Evolutionary conservation across 495 filamentous ascomycete genomes (phyloP).

Genomic region (Penicillium ucsense): DNA sequence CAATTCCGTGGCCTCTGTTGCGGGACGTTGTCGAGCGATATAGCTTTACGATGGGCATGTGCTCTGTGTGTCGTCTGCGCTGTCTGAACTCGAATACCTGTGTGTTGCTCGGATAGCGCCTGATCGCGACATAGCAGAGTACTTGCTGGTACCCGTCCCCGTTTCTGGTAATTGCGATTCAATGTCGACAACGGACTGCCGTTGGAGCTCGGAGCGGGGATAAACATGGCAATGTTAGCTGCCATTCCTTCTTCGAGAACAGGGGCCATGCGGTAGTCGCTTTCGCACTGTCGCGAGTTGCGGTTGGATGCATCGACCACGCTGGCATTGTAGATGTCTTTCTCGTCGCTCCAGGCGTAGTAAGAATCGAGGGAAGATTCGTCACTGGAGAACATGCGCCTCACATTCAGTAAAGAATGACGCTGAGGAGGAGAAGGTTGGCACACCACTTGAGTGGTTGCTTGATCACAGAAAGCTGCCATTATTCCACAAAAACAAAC

Average conservation of each 20-base stretch:
- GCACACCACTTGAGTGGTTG: background rate
- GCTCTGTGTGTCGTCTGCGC: conserved; percentile 1
- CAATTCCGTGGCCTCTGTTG: conserved; percentile 9
- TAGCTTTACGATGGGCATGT: conserved; percentile 8
- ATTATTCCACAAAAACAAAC: background rate
- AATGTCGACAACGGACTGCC: background rate
- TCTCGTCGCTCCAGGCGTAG: conserved; percentile 28
- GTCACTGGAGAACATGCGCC: background rate
- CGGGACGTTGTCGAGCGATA: conserved; percentile 14
- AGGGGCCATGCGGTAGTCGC: conserved; percentile 5
- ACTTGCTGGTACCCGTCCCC: conserved; percentile 1
- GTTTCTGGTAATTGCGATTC: background rate
- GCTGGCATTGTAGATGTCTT: conserved; percentile 35
- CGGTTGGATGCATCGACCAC: conserved; percentile 16
- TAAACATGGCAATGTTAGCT: conserved; percentile 26
- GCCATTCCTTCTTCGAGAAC: conserved; percentile 19
- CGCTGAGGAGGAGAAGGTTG: background rate
- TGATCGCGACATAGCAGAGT: conserved; percentile 7
- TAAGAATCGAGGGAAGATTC: conserved; percentile 17
- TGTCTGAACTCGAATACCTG: background rate
- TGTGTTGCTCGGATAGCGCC: conserved; percentile 10
- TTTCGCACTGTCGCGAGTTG: conserved; percentile 3
- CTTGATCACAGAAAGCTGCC: background rate
- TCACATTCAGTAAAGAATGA: background rate
- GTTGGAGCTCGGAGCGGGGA: conserved; percentile 6